Base-by-base conservation (phyloP, 2,329 filamentous ascomycete species). In the Colletotrichum sublineola region DNA sequence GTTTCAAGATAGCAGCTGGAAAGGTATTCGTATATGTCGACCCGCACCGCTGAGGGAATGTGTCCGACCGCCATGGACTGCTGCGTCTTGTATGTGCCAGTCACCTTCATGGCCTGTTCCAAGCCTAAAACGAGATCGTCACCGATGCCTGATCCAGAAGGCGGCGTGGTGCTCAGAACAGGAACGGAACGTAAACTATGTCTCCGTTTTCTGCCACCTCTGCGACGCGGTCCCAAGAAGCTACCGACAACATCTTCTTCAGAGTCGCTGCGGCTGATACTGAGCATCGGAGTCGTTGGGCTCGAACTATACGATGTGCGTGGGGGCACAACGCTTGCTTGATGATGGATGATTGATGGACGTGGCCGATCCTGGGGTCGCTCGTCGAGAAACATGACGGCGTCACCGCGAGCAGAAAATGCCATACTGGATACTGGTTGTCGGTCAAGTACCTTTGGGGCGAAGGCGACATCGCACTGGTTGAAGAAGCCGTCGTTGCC, bases 391-490 rank as follows among this genome's bases (percentile, higher is more conserved):
- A 92, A 86, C 85, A 91, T 88, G 44, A 91, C 80, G 0, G 88
- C 85, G 50, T 92, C 89, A 14, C 90, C 90, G 6, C 81, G 81
- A 0, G 90, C 82, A 0, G 89, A 91, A 72, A 92, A 91, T 1
- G 88, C 84, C 79, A 92, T 85, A 40, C 85, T 87, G 0, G 90
- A 92, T 4, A 91, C 86, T 1, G 90, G 85, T 64, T 90, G 87
- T 24, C 89, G 86, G 77, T 93, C 90, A 60, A 92, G 87, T 20
- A 89, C 86, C 75, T 89, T 89, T 3, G 88, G 88, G 0, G 90
- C 89, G 80, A 88, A 92, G 0, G 89, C 88, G 29, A 92, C 84
- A 77, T 93, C 91, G 73, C 88, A 91, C 76, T 93, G 91, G 38
- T 85, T 87, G 72, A 93, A 92, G 3, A 86, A 79, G 0, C 89